Conservation (phyloP, 140 eudicot species). For the Stevia rebaudiana region DNA sequence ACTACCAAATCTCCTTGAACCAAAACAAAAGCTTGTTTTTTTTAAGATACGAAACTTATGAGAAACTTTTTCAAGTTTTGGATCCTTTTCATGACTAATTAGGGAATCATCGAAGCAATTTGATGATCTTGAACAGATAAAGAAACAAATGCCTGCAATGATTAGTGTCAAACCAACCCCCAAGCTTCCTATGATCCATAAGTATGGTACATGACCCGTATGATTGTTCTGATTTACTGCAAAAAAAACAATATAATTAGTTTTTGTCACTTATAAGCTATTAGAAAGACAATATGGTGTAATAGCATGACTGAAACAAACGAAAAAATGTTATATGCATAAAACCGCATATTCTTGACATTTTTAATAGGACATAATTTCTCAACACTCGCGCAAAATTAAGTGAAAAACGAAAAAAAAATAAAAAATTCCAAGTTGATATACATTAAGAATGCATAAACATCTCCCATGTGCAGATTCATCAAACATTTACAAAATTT, state of each 20-base stretch:
- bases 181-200: slow-evolving; percentile 73
- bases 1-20: slow-evolving; percentile 36
- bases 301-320: background rate
- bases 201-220: slow-evolving; percentile 46
- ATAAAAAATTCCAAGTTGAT: no score
- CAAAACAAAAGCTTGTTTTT: slow-evolving; percentile 68
- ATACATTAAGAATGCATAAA: background rate
- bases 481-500: background rate
- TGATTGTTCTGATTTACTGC: slow-evolving; percentile 50
- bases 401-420: background rate
- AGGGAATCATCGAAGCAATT: slow-evolving; percentile 18
- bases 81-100: slow-evolving; percentile 41
- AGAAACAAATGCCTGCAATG: slow-evolving; percentile 30
- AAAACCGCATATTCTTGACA: background rate
- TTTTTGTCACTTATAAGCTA: background rate
- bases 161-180: slow-evolving; percentile 52
- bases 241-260: slow-evolving; percentile 13
- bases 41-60: slow-evolving; percentile 70
- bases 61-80: slow-evolving; percentile 36
- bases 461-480: background rate
- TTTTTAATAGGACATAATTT: background rate
- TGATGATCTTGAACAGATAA: slow-evolving; percentile 54
- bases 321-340: slow-evolving; percentile 1
- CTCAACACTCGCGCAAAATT: background rate
- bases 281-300: background rate